Evolutionary conservation across 768 basidiomycete species (phyloP), one percentile per base, ranked within the genome.

Genomic region (Lepiota brunneoincarnata): DNA sequence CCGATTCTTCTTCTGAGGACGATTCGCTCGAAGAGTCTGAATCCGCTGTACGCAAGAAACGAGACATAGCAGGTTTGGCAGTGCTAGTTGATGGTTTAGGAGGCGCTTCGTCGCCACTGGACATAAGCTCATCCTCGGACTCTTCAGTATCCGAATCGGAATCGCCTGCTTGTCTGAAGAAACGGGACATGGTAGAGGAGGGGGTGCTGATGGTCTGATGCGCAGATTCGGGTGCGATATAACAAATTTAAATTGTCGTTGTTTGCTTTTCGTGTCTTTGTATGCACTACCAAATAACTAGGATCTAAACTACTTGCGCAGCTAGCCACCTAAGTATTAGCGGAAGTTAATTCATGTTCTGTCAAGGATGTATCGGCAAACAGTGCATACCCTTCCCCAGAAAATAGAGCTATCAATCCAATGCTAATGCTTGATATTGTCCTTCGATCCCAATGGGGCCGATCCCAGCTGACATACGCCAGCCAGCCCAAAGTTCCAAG

Each of bases 151-250:
- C 86, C 14, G 82, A 84, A 63, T 92, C 91, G 47, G 88, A 89
- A 68, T 92, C 89, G 69, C 82, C 87, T 56, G 82, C 89, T 75
- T 84, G 81, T 75, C 88, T 85, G 76, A 93, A 93, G 75, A 94
- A 93, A 65, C 91, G 84, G 57, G 91, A 93, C 90, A 93, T 93
- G 58, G 54, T 65, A 46, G n/a, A n/a, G n/a, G n/a, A n/a, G n/a
- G n/a, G 38, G 15, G 54, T 51, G 44, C 56, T 54, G 60, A 48
- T 50, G 52, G 55, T 58, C 42, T 37, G 49, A 54, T 18, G 34
- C 46, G 36, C 17, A 37, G 41, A 40, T n/a, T n/a, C n/a, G 45
- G 51, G 43, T 54, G 26, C 10, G 15, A n/a, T 35, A 24, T 24
- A 42, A 20, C 40, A 57, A 55, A 55, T 55, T 60, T 57, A 51